phyloP scores from a whole-genome alignment of 2,329 filamentous ascomycete genomes.

The Stemphylium lycopersici region DNA sequence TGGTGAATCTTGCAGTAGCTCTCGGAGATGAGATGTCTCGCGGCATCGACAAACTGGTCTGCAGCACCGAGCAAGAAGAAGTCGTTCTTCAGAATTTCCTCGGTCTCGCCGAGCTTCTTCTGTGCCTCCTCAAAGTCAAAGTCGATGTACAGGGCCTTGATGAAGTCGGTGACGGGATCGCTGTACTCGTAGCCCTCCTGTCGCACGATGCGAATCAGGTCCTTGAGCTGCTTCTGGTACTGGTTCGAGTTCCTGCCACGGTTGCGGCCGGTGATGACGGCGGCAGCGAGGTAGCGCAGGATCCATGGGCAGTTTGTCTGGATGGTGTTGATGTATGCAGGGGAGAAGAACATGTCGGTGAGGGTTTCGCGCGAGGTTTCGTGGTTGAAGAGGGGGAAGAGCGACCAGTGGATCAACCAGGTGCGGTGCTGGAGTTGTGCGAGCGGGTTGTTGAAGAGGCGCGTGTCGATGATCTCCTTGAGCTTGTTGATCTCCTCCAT shows the following conservation, averaged over 20 bases:
- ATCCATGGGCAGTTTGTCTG: slow-evolving; percentile 98
- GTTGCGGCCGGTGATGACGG: slow-evolving; percentile 86
- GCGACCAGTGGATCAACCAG: slow-evolving; percentile 96
- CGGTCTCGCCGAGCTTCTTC: slow-evolving; percentile 82
- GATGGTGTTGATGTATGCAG: slow-evolving; percentile 98
- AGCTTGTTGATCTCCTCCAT: slow-evolving; percentile 70
- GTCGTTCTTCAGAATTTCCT: slow-evolving; percentile 88
- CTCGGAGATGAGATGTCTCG: slow-evolving; percentile 95
- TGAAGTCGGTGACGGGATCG: slow-evolving; percentile 94
- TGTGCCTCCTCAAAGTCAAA: slow-evolving; percentile 98
- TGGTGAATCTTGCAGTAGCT: slow-evolving; percentile 99
- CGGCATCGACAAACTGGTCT: slow-evolving; percentile 90
- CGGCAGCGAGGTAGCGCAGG: slow-evolving; percentile 88
- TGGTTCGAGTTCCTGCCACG: slow-evolving; percentile 77
- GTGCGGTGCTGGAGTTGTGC: slow-evolving; percentile 96
- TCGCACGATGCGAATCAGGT: slow-evolving; percentile 90
- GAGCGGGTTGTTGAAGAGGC: slow-evolving; percentile 94
- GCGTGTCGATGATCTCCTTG: slow-evolving; percentile 81
- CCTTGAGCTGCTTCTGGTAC: slow-evolving; percentile 99
- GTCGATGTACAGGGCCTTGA: slow-evolving; percentile 93
- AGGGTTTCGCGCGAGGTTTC: slow-evolving; percentile 88
- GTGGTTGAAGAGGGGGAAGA: slow-evolving; percentile 99
- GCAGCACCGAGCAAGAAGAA: slow-evolving; percentile 90
- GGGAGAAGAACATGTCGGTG: slow-evolving; percentile 96
- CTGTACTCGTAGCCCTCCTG: slow-evolving; percentile 98